A percentile compares a stretch with the other conserved stretches of the same genome.
Evolutionary conservation across 495 filamentous ascomycete genomes (phyloP).

Genomic region (Aspergillus kassunensis): DNA sequence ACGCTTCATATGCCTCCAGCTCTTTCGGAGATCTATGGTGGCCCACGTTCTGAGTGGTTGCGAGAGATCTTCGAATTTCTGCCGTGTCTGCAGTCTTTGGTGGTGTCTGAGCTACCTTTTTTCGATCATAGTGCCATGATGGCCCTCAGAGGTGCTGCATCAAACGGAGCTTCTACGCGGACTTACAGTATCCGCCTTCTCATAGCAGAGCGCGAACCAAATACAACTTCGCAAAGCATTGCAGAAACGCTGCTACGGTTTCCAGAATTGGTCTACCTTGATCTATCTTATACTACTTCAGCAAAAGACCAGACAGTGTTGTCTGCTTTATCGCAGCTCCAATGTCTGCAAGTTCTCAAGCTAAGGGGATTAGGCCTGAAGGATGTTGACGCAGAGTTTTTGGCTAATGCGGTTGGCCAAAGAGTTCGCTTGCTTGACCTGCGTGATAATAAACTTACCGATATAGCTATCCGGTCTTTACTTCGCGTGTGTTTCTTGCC

Average conservation of each 20-base stretch:
- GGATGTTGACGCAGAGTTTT: conserved; percentile 49
- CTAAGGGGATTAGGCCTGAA: conserved; percentile 53
- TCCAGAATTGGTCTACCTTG: conserved; percentile 53
- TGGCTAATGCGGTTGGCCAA: conserved; percentile 50
- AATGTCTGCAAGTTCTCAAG: conserved; percentile 55
- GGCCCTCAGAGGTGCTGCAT: conserved; percentile 34
- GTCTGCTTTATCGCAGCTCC: conserved; percentile 37
- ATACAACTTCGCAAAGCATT: conserved; percentile 52
- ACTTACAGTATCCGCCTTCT: conserved; percentile 50
- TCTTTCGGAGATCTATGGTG: conserved; percentile 61
- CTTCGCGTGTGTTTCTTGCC: conserved; percentile 47
- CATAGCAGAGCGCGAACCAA: conserved; percentile 53
- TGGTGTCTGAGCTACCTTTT: conserved; percentile 58
- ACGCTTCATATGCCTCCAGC: conserved; percentile 66
- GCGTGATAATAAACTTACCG: conserved; percentile 55
- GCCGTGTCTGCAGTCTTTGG: conserved; percentile 57
- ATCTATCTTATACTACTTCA: conserved; percentile 56
- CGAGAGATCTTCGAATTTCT: conserved; percentile 57
- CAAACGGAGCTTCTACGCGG: conserved; percentile 21
- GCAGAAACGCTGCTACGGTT: conserved; percentile 51
- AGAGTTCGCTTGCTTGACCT: conserved; percentile 57
- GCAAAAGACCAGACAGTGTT: conserved; percentile 52
- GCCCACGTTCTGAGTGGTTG: conserved; percentile 58
- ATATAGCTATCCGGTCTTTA: conserved; percentile 49
- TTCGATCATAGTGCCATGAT: conserved; percentile 61